These are phyloP conservation scores for Leishmania gerbilli DNA, from an alignment of 208 protist genomes.

Conservation along the genomic window DNA sequence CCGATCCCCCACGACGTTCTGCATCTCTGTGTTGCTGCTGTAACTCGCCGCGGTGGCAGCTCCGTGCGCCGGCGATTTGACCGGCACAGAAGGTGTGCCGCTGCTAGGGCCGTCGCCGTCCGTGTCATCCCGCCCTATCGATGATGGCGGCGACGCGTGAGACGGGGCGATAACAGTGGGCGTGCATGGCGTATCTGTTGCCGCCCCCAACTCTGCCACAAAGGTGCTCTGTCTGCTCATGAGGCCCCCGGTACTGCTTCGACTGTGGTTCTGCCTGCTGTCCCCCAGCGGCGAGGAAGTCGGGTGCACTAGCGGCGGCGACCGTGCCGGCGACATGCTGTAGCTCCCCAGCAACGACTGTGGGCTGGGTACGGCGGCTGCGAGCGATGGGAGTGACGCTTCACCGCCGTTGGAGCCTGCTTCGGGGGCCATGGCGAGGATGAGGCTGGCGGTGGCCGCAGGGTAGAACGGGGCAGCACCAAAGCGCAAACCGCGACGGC, in stretches of 20 bases:
- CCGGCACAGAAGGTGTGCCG: neutral
- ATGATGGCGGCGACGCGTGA: neutral
- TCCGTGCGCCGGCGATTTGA: neutral
- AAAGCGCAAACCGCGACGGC: slow-evolving; percentile 12
- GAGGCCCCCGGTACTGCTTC: neutral
- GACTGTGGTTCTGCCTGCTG: neutral
- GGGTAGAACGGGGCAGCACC: slow-evolving; percentile 12
- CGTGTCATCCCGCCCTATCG: neutral
- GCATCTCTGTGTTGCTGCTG: neutral
- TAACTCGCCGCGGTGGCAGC: neutral
- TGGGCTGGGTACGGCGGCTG: neutral
- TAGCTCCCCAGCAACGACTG: neutral
- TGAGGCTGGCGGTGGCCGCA: neutral
- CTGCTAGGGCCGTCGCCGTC: neutral
- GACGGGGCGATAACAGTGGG: neutral
- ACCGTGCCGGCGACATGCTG: neutral
- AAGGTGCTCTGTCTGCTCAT: neutral
- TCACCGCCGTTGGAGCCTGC: neutral
- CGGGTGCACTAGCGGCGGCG: neutral
- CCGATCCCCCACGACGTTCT: neutral
- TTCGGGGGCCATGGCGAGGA: neutral
- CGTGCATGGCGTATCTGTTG: neutral
- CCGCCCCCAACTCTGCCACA: neutral
- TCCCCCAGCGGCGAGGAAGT: neutral
- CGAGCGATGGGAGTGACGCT: neutral